Evolutionary conservation across 257 asterid species (phyloP), one percentile per base, ranked within the genome.

Genomic region (Misopates orontium): DNA sequence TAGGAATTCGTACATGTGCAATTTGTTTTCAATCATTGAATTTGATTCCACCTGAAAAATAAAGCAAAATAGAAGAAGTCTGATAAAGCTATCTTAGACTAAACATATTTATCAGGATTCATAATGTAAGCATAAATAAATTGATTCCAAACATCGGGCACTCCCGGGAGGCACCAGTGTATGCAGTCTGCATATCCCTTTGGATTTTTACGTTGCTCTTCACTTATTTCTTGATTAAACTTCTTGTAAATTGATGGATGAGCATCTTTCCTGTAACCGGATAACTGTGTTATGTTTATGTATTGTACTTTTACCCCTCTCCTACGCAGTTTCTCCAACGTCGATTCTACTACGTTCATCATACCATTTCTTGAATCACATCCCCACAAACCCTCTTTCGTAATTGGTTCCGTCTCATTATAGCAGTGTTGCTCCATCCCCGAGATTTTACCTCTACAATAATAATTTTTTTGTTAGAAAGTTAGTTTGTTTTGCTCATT

Each of bases 151-250:
- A 72, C 76, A 47, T 82, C 85, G 3, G 83, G 86, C 36, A 85
- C 83, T 12, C 90, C 85, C 0, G 87, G 87, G 2, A 82, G 76
- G 63, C 90, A 80, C 88, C 86, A 82, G 31, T 82, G 83, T 17
- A 69, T 15, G 66, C 86, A 82, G 61, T 79, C 79, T 0, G 77
- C 60, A 51, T 69, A 69, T 23, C 42, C 67, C 17, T 7, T 2
- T 0, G 78, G 81, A 25, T 69, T 51, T 15, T 61, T 51, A 14
- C 56, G 19, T 14, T 69, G 71, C 2, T 69, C 49, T 13, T 58
- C 18, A 6, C 55, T 58, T 5, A 64, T 22, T 1, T 64, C 51
- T 39, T 47, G 58, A 40, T 52, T 51, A 40, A 42, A 77, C 39
- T 69, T 65, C 62, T 53, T 69, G 36, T 75, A 76, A 45, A 76